phyloP scores from a whole-genome alignment of 164 flowering plant species.

The Magnolia officinalis region DNA sequence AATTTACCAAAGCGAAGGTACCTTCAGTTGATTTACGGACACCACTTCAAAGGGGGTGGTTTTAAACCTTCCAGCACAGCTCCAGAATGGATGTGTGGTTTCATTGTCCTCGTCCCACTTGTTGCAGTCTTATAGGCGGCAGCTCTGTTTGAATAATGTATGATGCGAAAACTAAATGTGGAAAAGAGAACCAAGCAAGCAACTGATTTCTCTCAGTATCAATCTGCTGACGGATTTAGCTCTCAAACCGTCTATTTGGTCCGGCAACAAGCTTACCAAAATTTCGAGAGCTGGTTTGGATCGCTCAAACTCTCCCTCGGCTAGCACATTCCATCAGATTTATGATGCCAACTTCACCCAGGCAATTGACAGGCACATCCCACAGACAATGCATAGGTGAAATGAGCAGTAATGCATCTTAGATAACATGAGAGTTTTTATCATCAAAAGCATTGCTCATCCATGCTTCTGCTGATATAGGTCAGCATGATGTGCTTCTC shows the following conservation, averaged over 20 bases:
- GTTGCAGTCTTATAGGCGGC: not conserved
- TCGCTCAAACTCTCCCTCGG: not conserved
- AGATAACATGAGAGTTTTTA: not conserved
- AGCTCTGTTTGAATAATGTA: not conserved
- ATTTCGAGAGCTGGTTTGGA: not conserved
- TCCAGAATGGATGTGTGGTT: not conserved
- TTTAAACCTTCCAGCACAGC: not conserved
- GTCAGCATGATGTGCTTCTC: not conserved
- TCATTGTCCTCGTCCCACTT: not conserved
- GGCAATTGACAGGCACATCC: not conserved
- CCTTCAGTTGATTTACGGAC: too few relatives aligned
- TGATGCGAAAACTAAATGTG: not conserved
- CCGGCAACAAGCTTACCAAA: not conserved
- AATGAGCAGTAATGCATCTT: not conserved
- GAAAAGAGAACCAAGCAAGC: not conserved
- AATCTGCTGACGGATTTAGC: not conserved
- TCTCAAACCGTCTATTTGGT: constrained; percentile 1
- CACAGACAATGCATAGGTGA: not conserved
- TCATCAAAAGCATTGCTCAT: not conserved
- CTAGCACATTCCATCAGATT: not conserved
- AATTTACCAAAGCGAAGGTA: too few relatives aligned
- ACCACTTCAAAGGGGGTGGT: not conserved
- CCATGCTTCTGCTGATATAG: not conserved
- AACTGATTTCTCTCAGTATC: not conserved
- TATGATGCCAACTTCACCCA: not conserved